Evolutionary conservation across 805 yeast genomes (phyloP).

Genomic region (Candida rishiriensis): DNA sequence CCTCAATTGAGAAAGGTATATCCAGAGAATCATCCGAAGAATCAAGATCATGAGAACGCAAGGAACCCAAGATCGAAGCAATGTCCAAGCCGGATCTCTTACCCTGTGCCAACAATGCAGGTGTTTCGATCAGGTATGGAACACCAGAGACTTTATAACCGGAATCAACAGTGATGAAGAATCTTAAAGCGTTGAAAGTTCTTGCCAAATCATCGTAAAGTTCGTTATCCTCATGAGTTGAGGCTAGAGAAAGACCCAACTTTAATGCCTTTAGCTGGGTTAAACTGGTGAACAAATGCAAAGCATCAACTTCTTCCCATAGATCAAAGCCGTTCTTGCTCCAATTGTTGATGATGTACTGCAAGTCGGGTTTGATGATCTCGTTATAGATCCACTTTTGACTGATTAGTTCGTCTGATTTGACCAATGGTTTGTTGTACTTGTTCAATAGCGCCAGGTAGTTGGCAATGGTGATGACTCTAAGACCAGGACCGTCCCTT

Average conservation of each 20-base stretch:
- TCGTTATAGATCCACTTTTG: conserved; percentile 40
- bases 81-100: conserved; percentile 72
- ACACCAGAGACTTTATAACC: conserved; percentile 37
- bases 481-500: conserved; percentile 88
- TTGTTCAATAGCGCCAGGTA: conserved; percentile 44
- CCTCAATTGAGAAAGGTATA: conserved; percentile 62
- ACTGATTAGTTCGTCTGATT: conserved; percentile 28
- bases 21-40: conserved; percentile 28
- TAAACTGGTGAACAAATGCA: conserved; percentile 75
- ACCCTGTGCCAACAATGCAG: conserved; percentile 34
- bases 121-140: conserved; percentile 70
- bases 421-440: conserved; percentile 22
- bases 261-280: conserved; percentile 68
- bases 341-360: conserved; percentile 64
- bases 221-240: conserved; percentile 24
- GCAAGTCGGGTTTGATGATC: conserved; percentile 65
- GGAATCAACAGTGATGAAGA: conserved; percentile 35
- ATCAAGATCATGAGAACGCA: conserved; percentile 43
- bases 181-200: conserved; percentile 32
- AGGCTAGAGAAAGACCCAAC: conserved; percentile 45
- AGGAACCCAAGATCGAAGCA: conserved; percentile 55
- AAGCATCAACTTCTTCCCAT: conserved; percentile 83
- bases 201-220: conserved; percentile 29
- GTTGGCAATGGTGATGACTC: conserved; percentile 59
- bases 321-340: conserved; percentile 66